Base-by-base conservation (phyloP, 108 stramenopile genomes). In the Stephanodiscus triporus region DNA sequence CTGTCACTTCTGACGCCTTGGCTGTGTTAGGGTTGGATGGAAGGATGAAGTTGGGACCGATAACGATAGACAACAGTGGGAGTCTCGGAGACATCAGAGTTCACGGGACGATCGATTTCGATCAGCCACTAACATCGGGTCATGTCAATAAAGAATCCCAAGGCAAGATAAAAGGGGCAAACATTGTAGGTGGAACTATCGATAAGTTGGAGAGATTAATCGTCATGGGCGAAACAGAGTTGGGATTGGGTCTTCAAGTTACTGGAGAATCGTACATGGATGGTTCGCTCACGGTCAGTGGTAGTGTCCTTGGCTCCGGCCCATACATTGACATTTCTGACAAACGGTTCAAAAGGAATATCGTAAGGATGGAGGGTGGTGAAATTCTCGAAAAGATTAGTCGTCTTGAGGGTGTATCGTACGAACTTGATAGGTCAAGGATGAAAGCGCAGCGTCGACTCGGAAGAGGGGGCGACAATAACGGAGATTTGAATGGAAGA, bases 291-390 rank as follows among this genome's bases (percentile, higher is more conserved):
- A 79, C 68, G 9, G 86, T 89, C 10, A 64, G 63, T 45, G 88
- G 88, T 1, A 72, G 70, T 38, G 88, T 89, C 14, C 70, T 87
- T n/a, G 88, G 86, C 14, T 71, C 77, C 13, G 88, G 88, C 17
- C 86, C 88, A 3, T 89, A 89, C 63, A 65, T 87, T 19, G 88
- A 89, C 51, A 59, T 84, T 7, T 81, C 79, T 2, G 88, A 89
- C 60, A 66, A 29, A 23, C 67, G 88, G 20, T 73, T 85, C 47
- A 89, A 89, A 69, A 49, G 30, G 32, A 75, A 86, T 60, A 68
- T 89, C 16, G 61, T 74, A 27, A 53, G 20, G 17, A 60, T 88
- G 27, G 30, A 70, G 0, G 56, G 68, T 49, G 24, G 34, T 9
- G 71, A 74, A n/a, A 68, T 68, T 9, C 34, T 88, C n/a, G 72